phyloP scores from a whole-genome alignment of 139 green algal species.

The Marvania coccoides region DNA sequence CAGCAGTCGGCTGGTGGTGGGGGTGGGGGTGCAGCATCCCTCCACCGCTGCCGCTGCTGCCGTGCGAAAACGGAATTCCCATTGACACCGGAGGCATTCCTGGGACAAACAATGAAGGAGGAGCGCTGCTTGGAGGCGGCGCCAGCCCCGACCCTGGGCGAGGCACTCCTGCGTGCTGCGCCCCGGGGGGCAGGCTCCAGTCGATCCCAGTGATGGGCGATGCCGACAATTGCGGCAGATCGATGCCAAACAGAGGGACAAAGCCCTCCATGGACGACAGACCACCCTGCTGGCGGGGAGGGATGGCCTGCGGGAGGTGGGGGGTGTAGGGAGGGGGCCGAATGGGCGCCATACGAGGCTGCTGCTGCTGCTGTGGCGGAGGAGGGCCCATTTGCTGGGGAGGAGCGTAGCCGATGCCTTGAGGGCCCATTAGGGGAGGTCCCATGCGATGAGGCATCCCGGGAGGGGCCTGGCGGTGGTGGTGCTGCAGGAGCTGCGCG shows the following conservation, averaged over 20 bases:
- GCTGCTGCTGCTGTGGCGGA: not conserved
- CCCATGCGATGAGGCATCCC: not conserved
- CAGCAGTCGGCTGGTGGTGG: constrained; percentile 3
- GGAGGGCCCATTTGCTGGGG: not conserved
- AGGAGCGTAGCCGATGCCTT: not conserved
- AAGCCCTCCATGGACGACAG: not conserved
- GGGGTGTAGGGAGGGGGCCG: not conserved
- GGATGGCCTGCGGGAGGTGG: not conserved
- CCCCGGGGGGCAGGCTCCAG: constrained; percentile 25
- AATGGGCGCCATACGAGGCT: not conserved
- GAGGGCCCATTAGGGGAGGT: not conserved
- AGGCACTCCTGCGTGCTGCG: too few species aligned
- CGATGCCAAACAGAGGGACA: constrained; percentile 18
- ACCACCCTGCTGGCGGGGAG: not conserved
- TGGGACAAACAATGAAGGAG: too few species aligned
- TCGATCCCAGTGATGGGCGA: constrained; percentile 1
- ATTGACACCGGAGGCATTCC: too few species aligned
- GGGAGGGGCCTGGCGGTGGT: not conserved
- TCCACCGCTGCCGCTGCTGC: not conserved
- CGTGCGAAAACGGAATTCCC: too few species aligned
- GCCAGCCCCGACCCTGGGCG: not conserved
- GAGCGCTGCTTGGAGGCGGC: too few species aligned
- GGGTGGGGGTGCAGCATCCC: constrained; percentile 1
- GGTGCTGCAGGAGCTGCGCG: not conserved
- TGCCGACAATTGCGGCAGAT: not conserved